A percentile compares a stretch with the other conserved stretches of the same genome.
Conservation (phyloP, 768 basidiomycete genomes). For the Lactarius quietus region DNA sequence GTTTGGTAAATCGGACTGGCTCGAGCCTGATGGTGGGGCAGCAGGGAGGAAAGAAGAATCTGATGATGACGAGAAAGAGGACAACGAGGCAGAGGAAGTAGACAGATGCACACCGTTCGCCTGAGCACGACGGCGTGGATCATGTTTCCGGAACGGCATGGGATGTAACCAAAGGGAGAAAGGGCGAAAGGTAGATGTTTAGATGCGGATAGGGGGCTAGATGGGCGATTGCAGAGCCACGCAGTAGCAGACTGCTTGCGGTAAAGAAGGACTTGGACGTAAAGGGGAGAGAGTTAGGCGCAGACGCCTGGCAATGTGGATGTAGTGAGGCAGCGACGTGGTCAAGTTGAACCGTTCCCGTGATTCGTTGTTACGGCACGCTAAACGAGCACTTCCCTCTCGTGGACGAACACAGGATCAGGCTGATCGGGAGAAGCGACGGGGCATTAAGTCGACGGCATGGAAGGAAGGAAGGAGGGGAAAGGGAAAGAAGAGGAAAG, state of each 20-base stretch:
- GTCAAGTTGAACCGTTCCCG: conserved; percentile 8
- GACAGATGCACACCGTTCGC: conserved; percentile 34
- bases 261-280: conserved; percentile 21
- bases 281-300: conserved; percentile 16
- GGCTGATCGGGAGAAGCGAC: not conserved
- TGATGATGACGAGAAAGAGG: conserved; percentile 44
- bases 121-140: conserved; percentile 18
- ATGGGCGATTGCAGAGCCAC: conserved; percentile 22
- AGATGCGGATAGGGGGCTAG: conserved; percentile 24
- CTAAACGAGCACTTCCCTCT: not conserved
- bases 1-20: conserved; percentile 40
- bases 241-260: conserved; percentile 19
- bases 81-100: conserved; percentile 40
- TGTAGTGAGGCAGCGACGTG: conserved; percentile 24
- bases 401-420: not conserved
- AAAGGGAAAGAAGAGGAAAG: not conserved
- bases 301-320: conserved; percentile 23
- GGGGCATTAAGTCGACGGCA: conserved; percentile 2
- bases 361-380: not conserved
- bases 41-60: conserved; percentile 40
- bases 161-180: conserved; percentile 4
- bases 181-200: not conserved
- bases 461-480: not conserved
- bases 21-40: conserved; percentile 36
- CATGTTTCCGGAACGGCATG: conserved; percentile 26